Percentiles rank a stretch among this genome's conserved stretches.
Conservation (phyloP, 768 basidiomycete genomes). For the Mycena rosella region DNA sequence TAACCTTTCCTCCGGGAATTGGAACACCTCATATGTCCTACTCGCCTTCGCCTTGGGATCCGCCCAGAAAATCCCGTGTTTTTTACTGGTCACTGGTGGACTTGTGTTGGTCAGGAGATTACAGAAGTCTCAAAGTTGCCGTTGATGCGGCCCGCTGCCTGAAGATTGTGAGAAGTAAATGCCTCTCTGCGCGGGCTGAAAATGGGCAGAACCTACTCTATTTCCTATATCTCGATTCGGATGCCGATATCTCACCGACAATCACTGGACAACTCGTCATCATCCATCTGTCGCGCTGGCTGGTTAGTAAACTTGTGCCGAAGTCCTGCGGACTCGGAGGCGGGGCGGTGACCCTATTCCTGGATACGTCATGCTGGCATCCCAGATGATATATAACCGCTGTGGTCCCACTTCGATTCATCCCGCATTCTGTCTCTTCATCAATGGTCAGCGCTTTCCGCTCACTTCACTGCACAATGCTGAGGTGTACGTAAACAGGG, state of each 20-base stretch:
- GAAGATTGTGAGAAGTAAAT: too few relatives aligned
- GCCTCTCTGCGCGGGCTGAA: too few relatives aligned
- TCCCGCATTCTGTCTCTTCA: neutral
- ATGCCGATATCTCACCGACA: slow-evolving; percentile 29
- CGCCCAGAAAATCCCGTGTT: too few relatives aligned
- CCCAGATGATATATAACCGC: slow-evolving; percentile 4
- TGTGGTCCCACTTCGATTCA: slow-evolving; percentile 2
- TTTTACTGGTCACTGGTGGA: too few relatives aligned
- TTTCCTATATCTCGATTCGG: neutral
- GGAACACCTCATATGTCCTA: too few relatives aligned
- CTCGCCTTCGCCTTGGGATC: too few relatives aligned
- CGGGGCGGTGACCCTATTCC: slow-evolving; percentile 18
- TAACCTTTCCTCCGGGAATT: too few relatives aligned
- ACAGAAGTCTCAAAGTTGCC: too few relatives aligned
- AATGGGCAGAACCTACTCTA: slow-evolving; percentile 12
- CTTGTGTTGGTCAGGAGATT: too few relatives aligned
- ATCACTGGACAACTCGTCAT: neutral
- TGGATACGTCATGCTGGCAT: slow-evolving; percentile 20
- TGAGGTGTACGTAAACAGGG: neutral
- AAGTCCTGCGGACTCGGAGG: slow-evolving; percentile 11
- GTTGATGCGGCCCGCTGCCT: too few relatives aligned
- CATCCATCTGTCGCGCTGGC: neutral
- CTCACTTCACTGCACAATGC: neutral
- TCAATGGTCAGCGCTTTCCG: neutral
- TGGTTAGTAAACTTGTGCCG: neutral